Conservation (phyloP, 306 rosid genomes). For the Cotoneaster glaucophyllus region DNA sequence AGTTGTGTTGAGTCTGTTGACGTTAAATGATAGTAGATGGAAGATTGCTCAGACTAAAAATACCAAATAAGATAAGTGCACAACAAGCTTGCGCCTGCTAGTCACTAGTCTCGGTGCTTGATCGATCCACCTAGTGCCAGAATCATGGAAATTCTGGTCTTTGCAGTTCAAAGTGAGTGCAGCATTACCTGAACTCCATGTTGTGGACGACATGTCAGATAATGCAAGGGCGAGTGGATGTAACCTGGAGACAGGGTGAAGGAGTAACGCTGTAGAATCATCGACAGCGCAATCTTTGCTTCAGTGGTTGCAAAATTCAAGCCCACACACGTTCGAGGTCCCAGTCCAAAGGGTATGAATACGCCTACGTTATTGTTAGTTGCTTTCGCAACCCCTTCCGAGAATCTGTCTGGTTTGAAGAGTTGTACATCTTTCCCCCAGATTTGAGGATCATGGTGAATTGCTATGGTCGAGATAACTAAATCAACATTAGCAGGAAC, state of each 20-base stretch:
- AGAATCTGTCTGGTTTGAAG: conserved; percentile 23
- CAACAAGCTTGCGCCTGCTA: too few species aligned
- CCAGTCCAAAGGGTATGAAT: conserved; percentile 16
- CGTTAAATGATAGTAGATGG: too few species aligned
- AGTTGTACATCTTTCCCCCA: conserved; percentile 23
- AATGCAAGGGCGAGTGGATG: neutral
- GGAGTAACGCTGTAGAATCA: conserved; percentile 24
- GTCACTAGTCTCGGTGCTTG: too few species aligned
- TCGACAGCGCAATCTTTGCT: conserved; percentile 21
- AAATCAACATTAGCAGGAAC: conserved; percentile 7
- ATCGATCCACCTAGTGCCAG: neutral
- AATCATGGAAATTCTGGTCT: neutral
- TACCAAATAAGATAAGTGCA: too few species aligned
- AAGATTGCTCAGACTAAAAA: too few species aligned
- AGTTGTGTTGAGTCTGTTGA: too few species aligned
- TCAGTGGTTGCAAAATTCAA: conserved; percentile 17
- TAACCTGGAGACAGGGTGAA: conserved; percentile 21
- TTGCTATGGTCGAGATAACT: neutral
- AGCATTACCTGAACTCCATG: conserved; percentile 21
- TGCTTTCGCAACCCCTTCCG: conserved; percentile 23
- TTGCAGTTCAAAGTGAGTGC: neutral
- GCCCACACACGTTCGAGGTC: conserved; percentile 20
- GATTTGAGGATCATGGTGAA: conserved; percentile 19
- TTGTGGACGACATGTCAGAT: neutral
- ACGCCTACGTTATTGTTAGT: neutral